Evolutionary conservation across 306 rosid genomes (phyloP), one percentile per base, ranked within the genome.

Genomic region (Parietaria judaica): DNA sequence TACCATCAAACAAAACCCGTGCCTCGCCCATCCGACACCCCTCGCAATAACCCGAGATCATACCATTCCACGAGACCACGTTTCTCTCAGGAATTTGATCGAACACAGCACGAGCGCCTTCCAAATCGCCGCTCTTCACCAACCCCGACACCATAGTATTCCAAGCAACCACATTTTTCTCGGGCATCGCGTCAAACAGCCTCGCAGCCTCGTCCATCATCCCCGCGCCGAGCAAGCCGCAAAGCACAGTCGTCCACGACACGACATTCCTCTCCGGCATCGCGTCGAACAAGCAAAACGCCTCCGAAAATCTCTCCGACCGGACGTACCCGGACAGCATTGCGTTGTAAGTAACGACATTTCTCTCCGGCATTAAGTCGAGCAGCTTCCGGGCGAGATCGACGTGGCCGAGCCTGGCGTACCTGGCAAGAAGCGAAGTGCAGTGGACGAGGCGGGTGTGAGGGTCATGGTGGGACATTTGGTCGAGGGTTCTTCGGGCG

Each of bases 231-330:
- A 80, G 74, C 1, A 73, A 54, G 60, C 90, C 90, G 64, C 79
- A 9, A 8, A 85, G 72, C 81, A 88, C 74, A 0, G 80, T 73
- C 8, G 90, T 88, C 95, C 96, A 88, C 7, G 96, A 85, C 12
- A 88, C 79, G n/a, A 83, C 88, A 14, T 83, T 88, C 72, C 75
- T 83, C 71, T 73, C 75, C 4, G 82, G 82, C 86, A 88, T 83
- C 65, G 13, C 66, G 7, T 71, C 39, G 38, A 88, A 88, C 17
- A 85, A 75, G 14, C 51, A 35, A 11, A 45, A 71, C 56, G 83
- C 90, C 55, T 81, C 78, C n/a, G 54, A 39, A 14, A 81, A 58
- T 81, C 76, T 77, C 58, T 88, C 82, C 1, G 57, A 73, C 49
- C 76, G 84, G 10, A 81, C 61, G 52, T 88, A 85, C 13, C 80